A percentile compares a stretch with the other conserved stretches of the same genome.
Evolutionary conservation across 805 yeast species (phyloP).

Genomic region (Candida boleticola): DNA sequence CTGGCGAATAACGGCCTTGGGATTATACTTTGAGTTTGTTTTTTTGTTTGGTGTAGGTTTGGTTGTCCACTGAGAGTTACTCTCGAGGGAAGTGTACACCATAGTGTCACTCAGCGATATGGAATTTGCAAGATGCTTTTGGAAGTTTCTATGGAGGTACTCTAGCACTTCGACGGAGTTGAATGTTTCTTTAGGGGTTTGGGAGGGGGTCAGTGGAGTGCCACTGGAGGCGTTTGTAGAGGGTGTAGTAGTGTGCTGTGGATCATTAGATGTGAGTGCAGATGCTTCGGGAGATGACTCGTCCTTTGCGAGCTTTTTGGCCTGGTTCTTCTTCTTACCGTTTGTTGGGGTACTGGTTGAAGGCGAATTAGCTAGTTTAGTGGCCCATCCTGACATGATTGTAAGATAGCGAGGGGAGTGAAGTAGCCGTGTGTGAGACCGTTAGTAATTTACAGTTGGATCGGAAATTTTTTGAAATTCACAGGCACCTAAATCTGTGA

Average conservation of each 20-base stretch:
- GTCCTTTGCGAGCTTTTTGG: background rate
- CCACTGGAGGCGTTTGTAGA: conserved; percentile 7
- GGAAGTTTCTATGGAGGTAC: conserved; percentile 16
- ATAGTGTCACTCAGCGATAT: conserved; percentile 19
- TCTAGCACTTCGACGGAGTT: conserved; percentile 19
- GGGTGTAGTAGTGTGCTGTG: too few relatives aligned
- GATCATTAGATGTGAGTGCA: too few relatives aligned
- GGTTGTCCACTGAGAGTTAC: conserved; percentile 21
- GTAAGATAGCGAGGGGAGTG: background rate
- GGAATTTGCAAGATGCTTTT: conserved; percentile 12
- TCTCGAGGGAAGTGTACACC: conserved; percentile 23
- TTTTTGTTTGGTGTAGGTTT: conserved; percentile 3
- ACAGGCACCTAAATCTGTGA: too few relatives aligned
- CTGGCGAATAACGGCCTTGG: conserved; percentile 10
- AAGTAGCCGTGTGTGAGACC: too few relatives aligned
- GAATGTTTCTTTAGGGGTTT: too few relatives aligned
- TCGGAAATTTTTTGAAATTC: background rate
- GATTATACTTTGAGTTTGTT: conserved; percentile 7
- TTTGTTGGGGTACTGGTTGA: background rate
- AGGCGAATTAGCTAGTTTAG: conserved; percentile 10
- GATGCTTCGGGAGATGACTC: too few relatives aligned
- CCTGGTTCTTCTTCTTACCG: background rate
- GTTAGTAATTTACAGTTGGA: too few relatives aligned
- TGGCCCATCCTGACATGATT: conserved; percentile 17
- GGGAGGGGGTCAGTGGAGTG: background rate